These are phyloP conservation scores for Candida broadrunensis DNA, from an alignment of 805 yeast species.

Conservation along the genomic window DNA sequence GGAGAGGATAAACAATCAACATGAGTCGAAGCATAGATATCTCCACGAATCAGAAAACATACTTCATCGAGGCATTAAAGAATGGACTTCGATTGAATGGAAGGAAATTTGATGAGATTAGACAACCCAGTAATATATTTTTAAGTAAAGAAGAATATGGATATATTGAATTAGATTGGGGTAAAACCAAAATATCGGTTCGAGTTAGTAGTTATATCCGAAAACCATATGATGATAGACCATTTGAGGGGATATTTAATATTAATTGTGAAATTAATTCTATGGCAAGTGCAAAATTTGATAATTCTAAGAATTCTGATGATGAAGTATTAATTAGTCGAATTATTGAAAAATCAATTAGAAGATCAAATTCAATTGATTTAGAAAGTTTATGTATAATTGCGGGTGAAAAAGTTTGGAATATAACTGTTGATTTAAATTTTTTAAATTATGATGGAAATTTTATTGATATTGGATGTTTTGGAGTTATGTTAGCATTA, in stretches of 20 bases:
- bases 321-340: constrained; percentile 80
- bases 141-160: constrained; percentile 74
- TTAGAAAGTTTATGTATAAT: constrained; percentile 86
- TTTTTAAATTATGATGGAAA: constrained; percentile 91
- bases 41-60: constrained; percentile 61
- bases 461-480: constrained; percentile 82
- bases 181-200: constrained; percentile 67
- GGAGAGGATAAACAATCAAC: no score
- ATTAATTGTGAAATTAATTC: constrained; percentile 86
- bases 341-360: constrained; percentile 85
- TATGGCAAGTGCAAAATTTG: constrained; percentile 86
- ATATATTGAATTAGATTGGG: constrained; percentile 73
- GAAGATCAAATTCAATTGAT: constrained; percentile 88
- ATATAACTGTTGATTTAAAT: constrained; percentile 84
- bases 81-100: constrained; percentile 67
- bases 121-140: constrained; percentile 56
- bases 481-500: constrained; percentile 85
- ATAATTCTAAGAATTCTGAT: constrained; percentile 66
- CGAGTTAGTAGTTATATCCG: constrained; percentile 73
- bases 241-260: constrained; percentile 86
- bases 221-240: constrained; percentile 84
- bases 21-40: constrained; percentile 66
- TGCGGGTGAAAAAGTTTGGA: constrained; percentile 92
- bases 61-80: constrained; percentile 60
- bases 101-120: constrained; percentile 57